These are phyloP conservation scores for Cyclostephanos tholiformis DNA, from an alignment of 108 stramenopile species.

Conservation along the genomic window DNA sequence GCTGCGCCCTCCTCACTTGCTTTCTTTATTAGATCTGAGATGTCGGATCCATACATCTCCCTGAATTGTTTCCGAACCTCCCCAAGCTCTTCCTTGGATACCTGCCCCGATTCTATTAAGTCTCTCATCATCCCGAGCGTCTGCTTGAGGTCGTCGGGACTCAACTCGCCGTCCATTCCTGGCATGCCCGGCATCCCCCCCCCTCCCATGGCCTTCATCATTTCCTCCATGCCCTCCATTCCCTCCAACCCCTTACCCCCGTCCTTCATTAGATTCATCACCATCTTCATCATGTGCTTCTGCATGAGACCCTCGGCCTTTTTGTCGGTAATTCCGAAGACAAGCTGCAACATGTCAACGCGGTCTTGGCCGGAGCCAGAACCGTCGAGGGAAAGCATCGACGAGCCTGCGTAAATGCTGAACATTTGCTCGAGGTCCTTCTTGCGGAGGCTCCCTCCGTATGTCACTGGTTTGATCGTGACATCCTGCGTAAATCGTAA, in stretches of 20 bases:
- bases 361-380: constrained; percentile 49
- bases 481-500: constrained; percentile 37
- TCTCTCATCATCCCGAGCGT: constrained; percentile 65
- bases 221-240: constrained; percentile 78
- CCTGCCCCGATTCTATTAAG: constrained; percentile 75
- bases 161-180: constrained; percentile 56
- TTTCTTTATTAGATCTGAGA: constrained; percentile 75
- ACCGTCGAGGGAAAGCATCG: constrained; percentile 64
- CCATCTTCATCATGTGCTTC: constrained; percentile 84
- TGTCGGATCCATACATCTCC: constrained; percentile 72
- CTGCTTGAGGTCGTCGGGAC: constrained; percentile 76
- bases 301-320: constrained; percentile 86
- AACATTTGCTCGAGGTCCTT: constrained; percentile 85
- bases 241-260: constrained; percentile 51
- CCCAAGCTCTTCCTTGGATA: constrained; percentile 64
- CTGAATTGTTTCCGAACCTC: constrained; percentile 76
- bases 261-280: constrained; percentile 86
- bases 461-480: constrained; percentile 81
- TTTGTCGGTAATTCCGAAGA: constrained; percentile 78
- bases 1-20: constrained; percentile 56
- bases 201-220: constrained; percentile 77
- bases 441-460: constrained; percentile 76
- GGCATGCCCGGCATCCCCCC: constrained; percentile 61
- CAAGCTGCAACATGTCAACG: constrained; percentile 71
- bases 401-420: constrained; percentile 70